Conservation (phyloP, 768 basidiomycete genomes). For the Tylopilus balloui region DNA sequence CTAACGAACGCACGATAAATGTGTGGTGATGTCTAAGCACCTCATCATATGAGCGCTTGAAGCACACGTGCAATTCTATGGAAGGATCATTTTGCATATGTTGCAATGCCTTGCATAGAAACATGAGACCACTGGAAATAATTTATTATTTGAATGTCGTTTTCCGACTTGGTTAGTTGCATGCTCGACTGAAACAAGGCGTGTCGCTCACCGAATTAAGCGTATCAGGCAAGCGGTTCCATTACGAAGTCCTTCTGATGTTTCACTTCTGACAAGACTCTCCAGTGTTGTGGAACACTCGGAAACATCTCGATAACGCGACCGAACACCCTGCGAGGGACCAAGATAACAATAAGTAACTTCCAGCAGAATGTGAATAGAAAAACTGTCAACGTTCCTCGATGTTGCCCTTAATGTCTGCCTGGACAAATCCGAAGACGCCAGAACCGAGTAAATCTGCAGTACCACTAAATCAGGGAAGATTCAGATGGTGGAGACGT, state of each 20-base stretch:
- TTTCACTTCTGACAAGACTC: slow-evolving; percentile 52
- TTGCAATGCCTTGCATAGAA: slow-evolving; percentile 64
- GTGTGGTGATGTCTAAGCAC: slow-evolving; percentile 64
- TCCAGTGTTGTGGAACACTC: slow-evolving; percentile 54
- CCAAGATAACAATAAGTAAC: slow-evolving; percentile 10
- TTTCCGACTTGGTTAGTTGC: neutral
- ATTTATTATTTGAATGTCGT: slow-evolving; percentile 2
- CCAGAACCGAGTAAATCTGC: slow-evolving; percentile 64
- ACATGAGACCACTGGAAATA: slow-evolving; percentile 53
- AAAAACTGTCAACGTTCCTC: slow-evolving; percentile 37
- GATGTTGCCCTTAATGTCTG: slow-evolving; percentile 66
- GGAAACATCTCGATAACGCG: slow-evolving; percentile 41
- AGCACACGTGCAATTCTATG: slow-evolving; percentile 60
- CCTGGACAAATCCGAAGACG: slow-evolving; percentile 71
- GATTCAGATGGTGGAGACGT: slow-evolving; percentile 11
- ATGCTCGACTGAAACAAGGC: slow-evolving; percentile 18
- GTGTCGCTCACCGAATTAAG: slow-evolving; percentile 50
- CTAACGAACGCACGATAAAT: slow-evolving; percentile 57
- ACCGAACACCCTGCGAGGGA: slow-evolving; percentile 58
- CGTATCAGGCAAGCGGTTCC: slow-evolving; percentile 62
- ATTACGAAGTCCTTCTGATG: slow-evolving; percentile 38
- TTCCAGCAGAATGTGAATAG: slow-evolving; percentile 12
- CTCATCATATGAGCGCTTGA: slow-evolving; percentile 65
- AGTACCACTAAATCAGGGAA: slow-evolving; percentile 13
- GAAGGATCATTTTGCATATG: slow-evolving; percentile 53